Evolutionary conservation across 495 filamentous ascomycete genomes (phyloP).

Genomic region (Chaetomidium leptoderma): DNA sequence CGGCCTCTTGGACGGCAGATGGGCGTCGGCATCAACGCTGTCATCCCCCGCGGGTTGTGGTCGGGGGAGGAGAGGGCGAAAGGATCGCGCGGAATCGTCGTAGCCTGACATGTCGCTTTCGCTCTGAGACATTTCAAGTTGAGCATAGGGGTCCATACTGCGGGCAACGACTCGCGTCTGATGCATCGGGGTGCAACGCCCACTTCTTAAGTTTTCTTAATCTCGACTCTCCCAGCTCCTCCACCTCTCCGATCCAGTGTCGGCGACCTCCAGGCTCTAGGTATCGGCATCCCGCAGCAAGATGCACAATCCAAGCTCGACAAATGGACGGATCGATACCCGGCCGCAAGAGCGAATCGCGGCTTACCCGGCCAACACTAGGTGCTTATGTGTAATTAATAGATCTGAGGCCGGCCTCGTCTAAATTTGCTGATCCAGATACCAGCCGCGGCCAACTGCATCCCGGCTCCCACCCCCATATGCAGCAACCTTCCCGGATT

Average conservation of each 20-base stretch:
- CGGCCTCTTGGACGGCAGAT: neutral
- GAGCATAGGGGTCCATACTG: neutral
- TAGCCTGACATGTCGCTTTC: neutral
- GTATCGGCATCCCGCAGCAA: no score
- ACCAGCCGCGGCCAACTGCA: no score
- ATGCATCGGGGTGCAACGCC: no score
- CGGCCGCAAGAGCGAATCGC: neutral
- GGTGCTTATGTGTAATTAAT: no score
- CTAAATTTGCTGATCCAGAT: no score
- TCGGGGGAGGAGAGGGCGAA: neutral
- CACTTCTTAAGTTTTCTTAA: no score
- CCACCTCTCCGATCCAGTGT: neutral
- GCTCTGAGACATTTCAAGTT: neutral
- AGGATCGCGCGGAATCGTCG: neutral
- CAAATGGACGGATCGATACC: neutral
- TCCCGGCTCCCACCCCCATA: no score
- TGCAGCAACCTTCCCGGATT: no score
- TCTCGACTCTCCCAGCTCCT: no score
- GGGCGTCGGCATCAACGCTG: neutral
- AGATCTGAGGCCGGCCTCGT: no score
- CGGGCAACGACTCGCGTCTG: no score
- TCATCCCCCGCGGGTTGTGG: neutral
- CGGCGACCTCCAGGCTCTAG: neutral
- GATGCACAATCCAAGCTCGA: neutral
- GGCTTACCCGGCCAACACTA: neutral